Evolutionary conservation across 352 stramenopile species (phyloP), one percentile per base, ranked within the genome.

Genomic region (Phytopythium litorale): DNA sequence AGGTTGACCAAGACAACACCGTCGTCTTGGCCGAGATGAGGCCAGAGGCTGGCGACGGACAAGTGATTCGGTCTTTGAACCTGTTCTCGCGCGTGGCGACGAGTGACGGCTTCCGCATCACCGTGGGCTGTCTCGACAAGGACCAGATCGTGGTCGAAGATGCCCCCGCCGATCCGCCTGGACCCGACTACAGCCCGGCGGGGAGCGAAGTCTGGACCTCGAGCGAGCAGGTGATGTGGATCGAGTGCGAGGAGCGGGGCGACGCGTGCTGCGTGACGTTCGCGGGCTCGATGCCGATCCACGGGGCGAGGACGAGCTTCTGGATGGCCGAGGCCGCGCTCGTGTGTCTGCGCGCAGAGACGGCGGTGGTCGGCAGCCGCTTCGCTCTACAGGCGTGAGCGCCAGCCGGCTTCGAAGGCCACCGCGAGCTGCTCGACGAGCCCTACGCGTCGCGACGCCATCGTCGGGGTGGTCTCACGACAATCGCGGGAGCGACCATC

Each of bases 1-100:
- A 58, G 23, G 55, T 76, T 19, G 63, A 76, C 23, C 66, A 68
- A 15, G 52, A 71, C 57, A 73, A 74, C 50, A 38, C 61, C 7
- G 63, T 76, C 52, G 66, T 76, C 32, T 72, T 68, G 45, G 12
- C 40, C 6, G 51, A 56, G 32, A 56, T 56, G 32, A 16, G n/a
- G 21, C 40, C 51, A 15, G 21, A 21, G 21, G 19, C n/a, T n/a
- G 21, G 8, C 21, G 43, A 50, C 21, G n/a, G 43, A 16, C 8
- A n/a, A 1, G 19, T 50, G 43, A 7, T 50, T 11, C 43, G 43
- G n/a, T 50, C 43, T 12, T 9, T 50, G 43, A 19, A 30, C 7
- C 43, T 50, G 43, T 18, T 50, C 23, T 50, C 43, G 43, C 19
- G 43, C 7, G 11, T 50, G 19, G 43, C 19, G n/a, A 50, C 43